A percentile compares a stretch with the other conserved stretches of the same genome.
These are phyloP conservation scores for Actinidia chinensis DNA, from an alignment of 179 eudicot genomes.

Conservation along the genomic window DNA sequence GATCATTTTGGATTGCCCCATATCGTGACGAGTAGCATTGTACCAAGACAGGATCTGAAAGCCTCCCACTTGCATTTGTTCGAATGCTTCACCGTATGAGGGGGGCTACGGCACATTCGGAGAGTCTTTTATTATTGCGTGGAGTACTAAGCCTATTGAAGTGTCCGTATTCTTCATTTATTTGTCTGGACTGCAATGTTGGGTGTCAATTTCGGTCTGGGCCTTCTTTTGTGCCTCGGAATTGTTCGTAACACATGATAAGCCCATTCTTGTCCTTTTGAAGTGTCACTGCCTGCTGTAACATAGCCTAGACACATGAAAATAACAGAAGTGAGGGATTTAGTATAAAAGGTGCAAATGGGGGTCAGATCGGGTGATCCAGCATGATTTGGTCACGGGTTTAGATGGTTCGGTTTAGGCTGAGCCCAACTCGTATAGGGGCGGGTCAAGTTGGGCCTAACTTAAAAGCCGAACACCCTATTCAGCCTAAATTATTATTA, in stretches of 20 bases:
- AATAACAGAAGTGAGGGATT: too few species aligned
- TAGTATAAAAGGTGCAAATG: too few species aligned
- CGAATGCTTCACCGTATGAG: conserved; percentile 2
- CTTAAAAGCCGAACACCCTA: too few species aligned
- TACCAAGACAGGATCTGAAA: neutral
- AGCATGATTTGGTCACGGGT: too few species aligned
- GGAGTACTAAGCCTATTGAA: conserved; percentile 15
- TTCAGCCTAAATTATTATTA: too few species aligned
- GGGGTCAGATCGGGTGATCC: too few species aligned
- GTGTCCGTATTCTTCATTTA: conserved; percentile 23
- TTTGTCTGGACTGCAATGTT: conserved; percentile 15
- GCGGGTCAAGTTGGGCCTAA: too few species aligned
- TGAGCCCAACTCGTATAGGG: too few species aligned
- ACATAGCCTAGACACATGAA: conserved; percentile 16
- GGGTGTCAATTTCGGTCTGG: conserved; percentile 18
- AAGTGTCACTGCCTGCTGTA: conserved; percentile 32
- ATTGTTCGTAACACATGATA: conserved; percentile 30
- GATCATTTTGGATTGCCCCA: conserved; percentile 11
- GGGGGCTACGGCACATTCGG: conserved; percentile 30
- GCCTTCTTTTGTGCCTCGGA: conserved; percentile 20
- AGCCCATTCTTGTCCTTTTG: conserved; percentile 36
- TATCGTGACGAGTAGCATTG: neutral
- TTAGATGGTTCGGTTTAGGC: too few species aligned
- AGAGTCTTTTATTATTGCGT: conserved; percentile 27
- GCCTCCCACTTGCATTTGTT: conserved; percentile 6